Evolutionary conservation across 163 green algal species (phyloP).

Genomic region (Chlamydomonas reinhardtii): DNA sequence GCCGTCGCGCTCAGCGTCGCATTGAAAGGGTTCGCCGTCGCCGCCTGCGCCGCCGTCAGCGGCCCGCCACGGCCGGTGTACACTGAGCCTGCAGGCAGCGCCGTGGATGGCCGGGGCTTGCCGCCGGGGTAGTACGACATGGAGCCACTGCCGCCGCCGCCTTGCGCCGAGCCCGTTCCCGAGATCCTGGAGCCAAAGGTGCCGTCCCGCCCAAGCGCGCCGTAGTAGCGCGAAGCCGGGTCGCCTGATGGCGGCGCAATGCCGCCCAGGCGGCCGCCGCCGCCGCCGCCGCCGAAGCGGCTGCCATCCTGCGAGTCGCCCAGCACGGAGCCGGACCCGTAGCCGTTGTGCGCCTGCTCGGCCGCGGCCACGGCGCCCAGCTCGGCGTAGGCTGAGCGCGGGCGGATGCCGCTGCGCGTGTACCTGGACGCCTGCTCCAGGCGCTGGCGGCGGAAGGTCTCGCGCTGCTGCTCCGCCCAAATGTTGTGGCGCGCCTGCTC

Average conservation of each 20-base stretch:
- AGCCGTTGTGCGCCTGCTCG: conserved; percentile 25
- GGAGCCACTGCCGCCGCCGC: background rate
- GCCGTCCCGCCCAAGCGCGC: conserved; percentile 10
- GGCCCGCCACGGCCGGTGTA: too few relatives aligned
- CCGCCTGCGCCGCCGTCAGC: too few relatives aligned
- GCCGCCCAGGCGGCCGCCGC: background rate
- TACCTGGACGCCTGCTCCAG: conserved; percentile 51
- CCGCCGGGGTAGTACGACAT: background rate
- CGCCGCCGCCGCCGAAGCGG: background rate
- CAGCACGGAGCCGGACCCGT: background rate
- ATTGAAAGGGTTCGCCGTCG: background rate
- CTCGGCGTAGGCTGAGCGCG: conserved; percentile 39
- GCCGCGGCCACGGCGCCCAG: conserved; percentile 36
- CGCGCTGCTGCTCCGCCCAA: conserved; percentile 56
- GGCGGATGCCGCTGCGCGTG: conserved; percentile 40
- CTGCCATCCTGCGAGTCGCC: background rate
- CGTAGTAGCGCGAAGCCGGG: conserved; percentile 21
- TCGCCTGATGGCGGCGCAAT: background rate
- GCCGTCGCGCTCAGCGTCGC: background rate
- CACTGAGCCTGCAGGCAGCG: background rate
- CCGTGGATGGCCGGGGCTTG: conserved; percentile 2
- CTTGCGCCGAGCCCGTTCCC: too few relatives aligned
- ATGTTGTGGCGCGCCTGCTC: conserved; percentile 44
- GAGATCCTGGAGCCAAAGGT: too few relatives aligned
- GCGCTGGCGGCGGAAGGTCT: conserved; percentile 57